Percentiles rank a stretch among this genome's conserved stretches.
Evolutionary conservation across 306 rosid species (phyloP).

Genomic region (Castanospermum australe): DNA sequence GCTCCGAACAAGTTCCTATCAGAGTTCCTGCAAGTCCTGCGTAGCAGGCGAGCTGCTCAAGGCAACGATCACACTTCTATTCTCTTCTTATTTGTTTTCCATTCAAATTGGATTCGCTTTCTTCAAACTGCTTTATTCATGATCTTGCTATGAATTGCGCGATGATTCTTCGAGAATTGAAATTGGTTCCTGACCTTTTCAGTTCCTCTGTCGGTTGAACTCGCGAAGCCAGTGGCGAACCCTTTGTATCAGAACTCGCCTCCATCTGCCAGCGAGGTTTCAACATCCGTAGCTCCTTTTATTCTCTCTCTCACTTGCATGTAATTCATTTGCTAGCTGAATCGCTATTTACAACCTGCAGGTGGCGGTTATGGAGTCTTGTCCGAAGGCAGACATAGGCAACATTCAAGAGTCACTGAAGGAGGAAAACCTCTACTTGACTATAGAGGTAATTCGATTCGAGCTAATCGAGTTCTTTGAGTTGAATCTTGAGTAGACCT

Average conservation of each 20-base stretch:
- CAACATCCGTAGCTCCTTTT: not conserved
- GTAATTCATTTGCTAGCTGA: not conserved
- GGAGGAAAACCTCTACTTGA: slow-evolving; percentile 74
- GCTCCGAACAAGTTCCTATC: slow-evolving; percentile 48
- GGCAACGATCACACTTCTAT: slow-evolving; percentile 29
- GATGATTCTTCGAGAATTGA: not conserved
- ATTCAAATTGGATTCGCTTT: not conserved
- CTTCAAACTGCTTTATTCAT: not conserved
- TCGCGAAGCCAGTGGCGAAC: slow-evolving; percentile 49
- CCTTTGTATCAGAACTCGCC: slow-evolving; percentile 51
- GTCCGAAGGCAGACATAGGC: slow-evolving; percentile 51
- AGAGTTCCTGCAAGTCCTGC: slow-evolving; percentile 51
- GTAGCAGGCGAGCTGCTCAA: slow-evolving; percentile 47
- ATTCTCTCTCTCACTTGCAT: not conserved
- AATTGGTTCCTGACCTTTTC: slow-evolving; percentile 16
- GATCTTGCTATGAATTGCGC: not conserved
- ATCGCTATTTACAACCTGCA: not conserved
- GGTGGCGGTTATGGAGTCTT: slow-evolving; percentile 54
- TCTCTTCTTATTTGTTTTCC: not conserved
- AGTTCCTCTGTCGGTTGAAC: slow-evolving; percentile 61
- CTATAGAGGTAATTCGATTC: slow-evolving; percentile 73
- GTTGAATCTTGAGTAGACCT: not conserved
- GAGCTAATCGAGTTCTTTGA: not conserved
- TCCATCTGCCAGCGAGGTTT: slow-evolving; percentile 56
- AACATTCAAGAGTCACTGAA: slow-evolving; percentile 54